phyloP scores from a whole-genome alignment of 2,329 filamentous ascomycete species.

The Thelonectria discophora region DNA sequence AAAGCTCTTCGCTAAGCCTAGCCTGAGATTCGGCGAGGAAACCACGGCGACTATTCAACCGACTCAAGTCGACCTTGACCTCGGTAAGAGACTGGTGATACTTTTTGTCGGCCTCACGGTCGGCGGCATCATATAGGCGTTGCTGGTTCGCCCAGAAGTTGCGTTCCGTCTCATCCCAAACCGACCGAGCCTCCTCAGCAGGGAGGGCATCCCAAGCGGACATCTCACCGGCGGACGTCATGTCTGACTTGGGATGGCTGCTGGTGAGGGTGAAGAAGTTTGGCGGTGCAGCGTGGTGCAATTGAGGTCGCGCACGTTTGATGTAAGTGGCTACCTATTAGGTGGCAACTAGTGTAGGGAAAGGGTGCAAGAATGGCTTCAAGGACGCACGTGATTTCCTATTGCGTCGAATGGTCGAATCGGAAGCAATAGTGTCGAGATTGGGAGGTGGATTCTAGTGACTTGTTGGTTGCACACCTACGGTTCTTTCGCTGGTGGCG shows the following conservation, averaged over 20 bases:
- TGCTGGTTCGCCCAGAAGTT: slow-evolving; percentile 48
- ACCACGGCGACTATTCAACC: slow-evolving; percentile 41
- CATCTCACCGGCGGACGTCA: slow-evolving; percentile 37
- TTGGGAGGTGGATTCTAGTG: slow-evolving; percentile 13
- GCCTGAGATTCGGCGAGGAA: slow-evolving; percentile 42
- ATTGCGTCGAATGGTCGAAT: slow-evolving; percentile 18
- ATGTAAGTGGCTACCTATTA: slow-evolving; percentile 20
- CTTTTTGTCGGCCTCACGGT: slow-evolving; percentile 37
- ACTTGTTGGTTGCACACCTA: slow-evolving; percentile 13
- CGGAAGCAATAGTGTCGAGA: slow-evolving; percentile 13
- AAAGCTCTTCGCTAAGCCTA: slow-evolving; percentile 45
- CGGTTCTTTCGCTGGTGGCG: background rate
- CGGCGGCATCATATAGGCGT: slow-evolving; percentile 35
- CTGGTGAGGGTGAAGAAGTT: background rate
- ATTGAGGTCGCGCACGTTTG: slow-evolving; percentile 7
- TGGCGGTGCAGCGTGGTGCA: background rate
- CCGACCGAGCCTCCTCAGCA: slow-evolving; percentile 43
- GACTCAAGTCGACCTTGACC: slow-evolving; percentile 43
- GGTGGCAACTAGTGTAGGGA: slow-evolving; percentile 5
- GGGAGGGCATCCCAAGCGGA: slow-evolving; percentile 45
- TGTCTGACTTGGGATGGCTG: slow-evolving; percentile 21
- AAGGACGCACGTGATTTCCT: slow-evolving; percentile 24
- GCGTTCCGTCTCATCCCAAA: slow-evolving; percentile 49
- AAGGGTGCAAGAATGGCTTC: background rate
- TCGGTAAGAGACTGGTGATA: slow-evolving; percentile 41